Evolutionary conservation across 1,139 yeast species (phyloP).

Genomic region (Candida pseudoviswanathii): DNA sequence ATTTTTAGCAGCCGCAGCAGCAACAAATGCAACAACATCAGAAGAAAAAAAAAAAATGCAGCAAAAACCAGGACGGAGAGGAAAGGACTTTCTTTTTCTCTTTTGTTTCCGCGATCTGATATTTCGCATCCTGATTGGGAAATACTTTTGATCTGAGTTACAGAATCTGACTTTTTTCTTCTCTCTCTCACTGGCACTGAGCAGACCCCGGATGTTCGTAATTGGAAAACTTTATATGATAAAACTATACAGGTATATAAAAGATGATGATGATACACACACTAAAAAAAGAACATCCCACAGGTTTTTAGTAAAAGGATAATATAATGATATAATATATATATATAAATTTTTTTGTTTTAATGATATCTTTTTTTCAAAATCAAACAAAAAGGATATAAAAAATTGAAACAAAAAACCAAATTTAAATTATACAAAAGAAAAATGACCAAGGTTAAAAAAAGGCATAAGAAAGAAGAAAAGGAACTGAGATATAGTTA

Average conservation of each 20-base stretch:
- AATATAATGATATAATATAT: background rate
- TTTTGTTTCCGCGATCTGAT: background rate
- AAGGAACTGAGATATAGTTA: background rate
- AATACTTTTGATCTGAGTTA: constrained; percentile 2
- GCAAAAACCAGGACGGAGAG: background rate
- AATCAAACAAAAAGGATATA: background rate
- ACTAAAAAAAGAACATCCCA: background rate
- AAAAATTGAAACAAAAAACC: background rate
- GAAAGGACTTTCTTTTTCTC: background rate
- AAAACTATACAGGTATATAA: background rate
- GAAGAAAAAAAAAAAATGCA: too few relatives aligned
- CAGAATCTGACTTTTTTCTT: background rate
- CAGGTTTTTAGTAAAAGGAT: background rate
- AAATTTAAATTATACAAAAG: constrained; percentile 6
- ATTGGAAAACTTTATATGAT: background rate
- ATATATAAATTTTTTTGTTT: constrained; percentile 1
- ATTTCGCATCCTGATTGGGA: constrained; percentile 3
- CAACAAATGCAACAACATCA: too few relatives aligned
- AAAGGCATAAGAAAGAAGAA: background rate
- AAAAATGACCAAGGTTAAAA: constrained; percentile 4
- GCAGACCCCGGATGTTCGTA: background rate
- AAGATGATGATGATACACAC: background rate
- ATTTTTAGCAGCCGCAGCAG: constrained; percentile 6
- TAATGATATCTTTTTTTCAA: background rate
- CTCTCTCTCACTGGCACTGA: background rate